A percentile compares a stretch with the other conserved stretches of the same genome.
phyloP scores from a whole-genome alignment of 2,329 filamentous ascomycete species.

The Paracamarosporium sp. region DNA sequence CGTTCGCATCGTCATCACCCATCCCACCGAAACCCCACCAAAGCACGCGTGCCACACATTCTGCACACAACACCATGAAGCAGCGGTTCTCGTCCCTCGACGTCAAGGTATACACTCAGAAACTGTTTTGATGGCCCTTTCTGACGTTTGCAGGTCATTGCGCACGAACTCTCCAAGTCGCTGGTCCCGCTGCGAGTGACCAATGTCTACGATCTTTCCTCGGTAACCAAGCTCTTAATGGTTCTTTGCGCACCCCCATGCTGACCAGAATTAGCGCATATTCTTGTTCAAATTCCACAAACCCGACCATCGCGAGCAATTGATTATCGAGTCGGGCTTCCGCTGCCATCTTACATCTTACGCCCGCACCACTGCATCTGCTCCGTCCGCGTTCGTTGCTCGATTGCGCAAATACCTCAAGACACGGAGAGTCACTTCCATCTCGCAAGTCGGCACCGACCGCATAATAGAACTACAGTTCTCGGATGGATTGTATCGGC shows the following conservation, averaged over 20 bases:
- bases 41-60: constrained; percentile 19
- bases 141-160: constrained; percentile 73
- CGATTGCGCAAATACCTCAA: constrained; percentile 87
- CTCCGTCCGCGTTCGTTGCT: constrained; percentile 84
- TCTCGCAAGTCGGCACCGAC: constrained; percentile 90
- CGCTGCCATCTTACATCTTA: constrained; percentile 94
- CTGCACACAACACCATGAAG: constrained; percentile 65
- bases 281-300: constrained; percentile 95
- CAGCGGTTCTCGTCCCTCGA: constrained; percentile 81
- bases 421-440: constrained; percentile 79
- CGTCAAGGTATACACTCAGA: constrained; percentile 63
- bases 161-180: constrained; percentile 83
- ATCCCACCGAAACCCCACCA: constrained; percentile 34
- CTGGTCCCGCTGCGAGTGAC: constrained; percentile 81
- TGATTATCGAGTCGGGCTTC: constrained; percentile 94
- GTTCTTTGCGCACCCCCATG: not conserved
- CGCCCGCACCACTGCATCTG: constrained; percentile 81
- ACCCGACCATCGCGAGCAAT: constrained; percentile 84
- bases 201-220: constrained; percentile 96
- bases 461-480: constrained; percentile 92
- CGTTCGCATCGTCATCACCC: constrained; percentile 36
- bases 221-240: constrained; percentile 51
- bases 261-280: constrained; percentile 67
- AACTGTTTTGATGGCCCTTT: not conserved
- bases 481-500: constrained; percentile 84